phyloP scores from a whole-genome alignment of 768 basidiomycete genomes.

The Mycena crocata region DNA sequence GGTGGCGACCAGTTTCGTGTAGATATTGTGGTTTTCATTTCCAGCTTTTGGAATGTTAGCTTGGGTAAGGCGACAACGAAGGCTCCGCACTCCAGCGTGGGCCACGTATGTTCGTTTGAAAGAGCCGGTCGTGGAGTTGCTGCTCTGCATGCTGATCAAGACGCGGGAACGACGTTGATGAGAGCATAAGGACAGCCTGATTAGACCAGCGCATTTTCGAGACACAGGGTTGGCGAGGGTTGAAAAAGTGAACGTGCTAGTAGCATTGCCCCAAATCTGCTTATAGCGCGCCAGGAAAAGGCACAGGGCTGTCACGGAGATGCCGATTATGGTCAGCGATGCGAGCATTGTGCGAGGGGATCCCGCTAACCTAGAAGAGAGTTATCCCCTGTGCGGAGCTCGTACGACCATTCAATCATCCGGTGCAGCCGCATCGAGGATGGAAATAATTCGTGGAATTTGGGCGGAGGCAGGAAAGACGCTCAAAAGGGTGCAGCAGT shows the following conservation, averaged over 20 bases:
- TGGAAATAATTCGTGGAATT: too few species aligned
- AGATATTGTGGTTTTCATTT: constrained; percentile 46
- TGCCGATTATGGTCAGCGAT: too few species aligned
- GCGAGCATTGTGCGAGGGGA: too few species aligned
- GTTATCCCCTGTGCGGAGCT: background rate
- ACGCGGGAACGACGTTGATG: background rate
- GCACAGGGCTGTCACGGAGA: too few species aligned
- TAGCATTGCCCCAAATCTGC: background rate
- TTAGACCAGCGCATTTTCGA: constrained; percentile 6
- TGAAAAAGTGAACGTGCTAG: too few species aligned
- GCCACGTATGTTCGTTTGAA: constrained; percentile 46
- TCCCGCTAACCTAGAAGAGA: background rate
- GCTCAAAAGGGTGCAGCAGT: too few species aligned
- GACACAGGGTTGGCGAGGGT: background rate
- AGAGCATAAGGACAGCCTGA: background rate
- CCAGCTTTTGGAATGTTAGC: constrained; percentile 36
- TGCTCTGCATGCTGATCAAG: constrained; percentile 39
- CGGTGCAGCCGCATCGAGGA: too few species aligned
- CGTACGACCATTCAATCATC: too few species aligned
- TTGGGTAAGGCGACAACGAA: background rate
- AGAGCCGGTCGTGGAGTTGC: constrained; percentile 42
- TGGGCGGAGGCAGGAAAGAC: too few species aligned
- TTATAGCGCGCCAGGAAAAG: constrained; percentile 1
- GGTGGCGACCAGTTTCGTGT: constrained; percentile 38
- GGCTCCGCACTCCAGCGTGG: constrained; percentile 44